Conservation (phyloP, 371 early-diverging fungal species). For the Globomyces sp. region DNA sequence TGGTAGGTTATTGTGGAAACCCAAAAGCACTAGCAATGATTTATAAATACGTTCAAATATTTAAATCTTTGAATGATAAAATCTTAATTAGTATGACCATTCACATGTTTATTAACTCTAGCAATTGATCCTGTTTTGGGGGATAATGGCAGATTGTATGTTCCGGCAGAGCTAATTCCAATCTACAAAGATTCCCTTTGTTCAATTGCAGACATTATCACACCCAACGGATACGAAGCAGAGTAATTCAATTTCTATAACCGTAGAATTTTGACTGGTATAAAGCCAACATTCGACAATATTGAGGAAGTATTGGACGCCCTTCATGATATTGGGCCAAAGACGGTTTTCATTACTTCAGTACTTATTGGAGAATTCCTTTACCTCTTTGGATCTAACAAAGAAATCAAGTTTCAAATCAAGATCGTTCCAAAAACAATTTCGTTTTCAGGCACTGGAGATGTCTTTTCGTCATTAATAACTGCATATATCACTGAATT, state of each 20-base stretch:
- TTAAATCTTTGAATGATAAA: slow-evolving; percentile 27
- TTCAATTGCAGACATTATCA: slow-evolving; percentile 70
- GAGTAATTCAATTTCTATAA: slow-evolving; percentile 47
- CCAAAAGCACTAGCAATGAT: slow-evolving; percentile 52
- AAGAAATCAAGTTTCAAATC: slow-evolving; percentile 52
- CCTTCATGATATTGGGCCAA: slow-evolving; percentile 68
- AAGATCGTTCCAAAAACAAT: slow-evolving; percentile 72
- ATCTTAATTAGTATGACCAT: slow-evolving; percentile 47
- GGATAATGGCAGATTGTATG: slow-evolving; percentile 83
- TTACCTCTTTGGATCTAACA: slow-evolving; percentile 22
- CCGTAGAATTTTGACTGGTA: slow-evolving; percentile 63
- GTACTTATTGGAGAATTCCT: not conserved
- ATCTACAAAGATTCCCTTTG: slow-evolving; percentile 69
- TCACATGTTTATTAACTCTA: slow-evolving; percentile 24
- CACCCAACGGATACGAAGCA: slow-evolving; percentile 93
- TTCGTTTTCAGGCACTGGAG: slow-evolving; percentile 91
- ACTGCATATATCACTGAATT: slow-evolving; percentile 55
- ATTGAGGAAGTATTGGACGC: slow-evolving; percentile 57
- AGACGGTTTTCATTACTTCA: slow-evolving; percentile 76
- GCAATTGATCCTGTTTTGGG: slow-evolving; percentile 95
- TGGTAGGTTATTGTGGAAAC: slow-evolving; percentile 16
- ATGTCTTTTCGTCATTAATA: slow-evolving; percentile 76
- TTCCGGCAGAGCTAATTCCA: slow-evolving; percentile 73
- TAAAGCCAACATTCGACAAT: slow-evolving; percentile 49
- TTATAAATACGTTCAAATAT: slow-evolving; percentile 24